A percentile compares a stretch with the other conserved stretches of the same genome.
These are phyloP conservation scores for Yarrowia hollandica DNA, from an alignment of 805 yeast genomes.

Conservation along the genomic window DNA sequence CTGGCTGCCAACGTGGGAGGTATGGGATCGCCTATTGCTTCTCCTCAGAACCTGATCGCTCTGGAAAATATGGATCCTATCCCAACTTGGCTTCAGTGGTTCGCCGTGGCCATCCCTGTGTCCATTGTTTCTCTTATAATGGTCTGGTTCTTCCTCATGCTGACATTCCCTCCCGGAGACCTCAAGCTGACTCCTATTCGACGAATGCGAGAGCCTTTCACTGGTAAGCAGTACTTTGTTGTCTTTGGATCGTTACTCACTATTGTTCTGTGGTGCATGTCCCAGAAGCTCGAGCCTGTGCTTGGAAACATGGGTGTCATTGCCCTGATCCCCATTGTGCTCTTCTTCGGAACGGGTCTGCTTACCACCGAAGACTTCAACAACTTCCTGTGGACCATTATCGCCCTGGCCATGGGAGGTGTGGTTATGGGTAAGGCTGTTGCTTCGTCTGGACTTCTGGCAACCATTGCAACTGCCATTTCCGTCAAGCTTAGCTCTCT, in stretches of 20 bases:
- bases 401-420: conserved; percentile 97
- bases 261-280: conserved; percentile 85
- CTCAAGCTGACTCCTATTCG: conserved; percentile 56
- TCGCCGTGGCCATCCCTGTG: conserved; percentile 81
- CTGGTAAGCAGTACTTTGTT: conserved; percentile 67
- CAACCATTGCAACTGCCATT: conserved; percentile 71
- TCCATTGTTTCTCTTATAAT: conserved; percentile 59
- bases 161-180: conserved; percentile 60
- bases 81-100: conserved; percentile 93
- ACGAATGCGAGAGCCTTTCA: conserved; percentile 56
- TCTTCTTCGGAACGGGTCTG: conserved; percentile 90
- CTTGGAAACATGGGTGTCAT: conserved; percentile 98
- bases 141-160: conserved; percentile 70
- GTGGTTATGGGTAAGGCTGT: conserved; percentile 94
- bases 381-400: conserved; percentile 95
- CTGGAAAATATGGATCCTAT: conserved; percentile 82
- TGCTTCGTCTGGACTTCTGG: conserved; percentile 80
- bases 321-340: conserved; percentile 83
- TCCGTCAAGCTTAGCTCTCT: conserved; percentile 65
- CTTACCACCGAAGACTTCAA: conserved; percentile 88
- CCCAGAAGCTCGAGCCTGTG: conserved; percentile 65
- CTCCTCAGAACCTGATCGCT: conserved; percentile 94
- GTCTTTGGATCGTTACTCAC: conserved; percentile 66
- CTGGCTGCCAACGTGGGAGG: conserved; percentile 93
- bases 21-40: conserved; percentile 95